phyloP scores from a whole-genome alignment of 805 yeast genomes.

The Barnettozyma californica region DNA sequence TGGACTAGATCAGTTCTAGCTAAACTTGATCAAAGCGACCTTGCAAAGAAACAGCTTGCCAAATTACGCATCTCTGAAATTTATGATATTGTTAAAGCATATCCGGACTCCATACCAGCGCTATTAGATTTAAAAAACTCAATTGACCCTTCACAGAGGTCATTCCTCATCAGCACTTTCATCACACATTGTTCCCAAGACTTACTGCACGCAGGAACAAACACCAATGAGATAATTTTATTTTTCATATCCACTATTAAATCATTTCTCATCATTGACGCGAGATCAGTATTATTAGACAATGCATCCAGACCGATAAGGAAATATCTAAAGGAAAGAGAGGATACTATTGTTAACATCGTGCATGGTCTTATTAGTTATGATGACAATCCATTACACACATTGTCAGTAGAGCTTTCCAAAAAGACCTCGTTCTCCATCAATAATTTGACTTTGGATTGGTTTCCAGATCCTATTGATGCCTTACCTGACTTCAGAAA shows the following conservation, averaged over 20 bases:
- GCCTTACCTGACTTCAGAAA: constrained; percentile 81
- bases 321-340: constrained; percentile 61
- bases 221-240: constrained; percentile 66
- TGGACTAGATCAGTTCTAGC: constrained; percentile 19
- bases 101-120: constrained; percentile 48
- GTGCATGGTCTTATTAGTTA: constrained; percentile 63
- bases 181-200: constrained; percentile 37
- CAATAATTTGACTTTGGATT: constrained; percentile 33
- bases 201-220: constrained; percentile 74
- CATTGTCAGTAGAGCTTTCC: constrained; percentile 49
- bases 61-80: constrained; percentile 52
- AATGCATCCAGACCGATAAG: constrained; percentile 74
- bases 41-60: constrained; percentile 12
- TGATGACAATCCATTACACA: constrained; percentile 35
- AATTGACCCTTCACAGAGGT: constrained; percentile 45
- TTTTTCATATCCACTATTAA: constrained; percentile 68
- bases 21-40: constrained; percentile 7
- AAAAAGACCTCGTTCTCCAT: constrained; percentile 18
- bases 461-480: constrained; percentile 87
- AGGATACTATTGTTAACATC: constrained; percentile 64
- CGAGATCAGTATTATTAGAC: constrained; percentile 78
- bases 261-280: constrained; percentile 73
- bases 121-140: constrained; percentile 55
- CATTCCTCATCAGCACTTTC: constrained; percentile 46
- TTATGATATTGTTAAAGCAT: constrained; percentile 49